Evolutionary conservation across 306 rosid genomes (phyloP).

Genomic region (Medicago truncatula): MtrunA17r5.0-ANR NC_053049.1:30029001-30029500

Average conservation of each 20-base stretch:
- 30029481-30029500: slow-evolving; percentile 87
- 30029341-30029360: slow-evolving; percentile 97
- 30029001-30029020: slow-evolving; percentile 95
- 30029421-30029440: slow-evolving; percentile 98
- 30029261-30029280: slow-evolving; percentile 93
- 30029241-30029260: slow-evolving; percentile 98
- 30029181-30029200: slow-evolving; percentile 70
- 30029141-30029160: slow-evolving; percentile 82
- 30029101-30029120: slow-evolving; percentile 86
- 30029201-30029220: slow-evolving; percentile 93
- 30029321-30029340: slow-evolving; percentile 84
- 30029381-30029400: slow-evolving; percentile 90
- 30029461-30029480: slow-evolving; percentile 94
- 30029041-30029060: slow-evolving; percentile 97
- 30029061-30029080: slow-evolving; percentile 82
- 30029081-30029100: slow-evolving; percentile 87
- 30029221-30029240: slow-evolving; percentile 99
- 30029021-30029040: slow-evolving; percentile 91
- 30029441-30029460: slow-evolving; percentile 96
- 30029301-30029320: slow-evolving; percentile 90
- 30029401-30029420: slow-evolving; percentile 94
- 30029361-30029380: slow-evolving; percentile 96
- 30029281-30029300: slow-evolving; percentile 99
- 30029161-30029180: slow-evolving; percentile 72
- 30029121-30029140: slow-evolving; percentile 96